These are phyloP conservation scores for Deinandra increscens DNA, from an alignment of 129 eudicot species.

Conservation along the genomic window DNA sequence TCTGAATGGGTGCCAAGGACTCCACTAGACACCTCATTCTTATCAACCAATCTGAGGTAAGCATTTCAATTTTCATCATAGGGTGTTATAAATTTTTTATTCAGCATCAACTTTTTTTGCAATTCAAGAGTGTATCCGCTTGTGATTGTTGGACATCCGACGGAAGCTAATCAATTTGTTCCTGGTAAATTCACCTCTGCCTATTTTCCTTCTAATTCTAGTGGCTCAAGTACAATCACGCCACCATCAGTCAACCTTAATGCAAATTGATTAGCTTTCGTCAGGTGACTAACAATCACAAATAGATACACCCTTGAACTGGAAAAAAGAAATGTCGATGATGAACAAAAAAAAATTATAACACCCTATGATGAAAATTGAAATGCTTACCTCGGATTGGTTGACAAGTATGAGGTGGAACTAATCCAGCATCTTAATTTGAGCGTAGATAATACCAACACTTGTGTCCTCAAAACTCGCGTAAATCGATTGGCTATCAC, in stretches of 20 bases:
- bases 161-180: too few relatives aligned
- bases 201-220: constrained; percentile 88
- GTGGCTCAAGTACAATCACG: constrained; percentile 70
- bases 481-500: constrained; percentile 78
- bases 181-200: too few relatives aligned
- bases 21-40: too few relatives aligned
- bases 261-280: constrained; percentile 77
- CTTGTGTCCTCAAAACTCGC: constrained; percentile 82
- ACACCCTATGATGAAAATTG: neutral
- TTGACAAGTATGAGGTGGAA: constrained; percentile 58
- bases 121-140: too few relatives aligned
- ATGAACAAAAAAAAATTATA: neutral
- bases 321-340: constrained; percentile 12
- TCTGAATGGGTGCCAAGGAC: too few relatives aligned
- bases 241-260: constrained; percentile 84
- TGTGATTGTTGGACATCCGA: too few relatives aligned
- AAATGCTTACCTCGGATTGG: constrained; percentile 59
- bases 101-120: too few relatives aligned
- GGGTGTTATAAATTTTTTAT: too few relatives aligned
- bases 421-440: constrained; percentile 70
- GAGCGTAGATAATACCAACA: constrained; percentile 61
- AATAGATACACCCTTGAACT: constrained; percentile 70
- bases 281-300: constrained; percentile 79
- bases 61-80: too few relatives aligned
- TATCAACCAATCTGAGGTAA: too few relatives aligned